phyloP scores from a whole-genome alignment of 2,329 filamentous ascomycete species.

The Stachybotrys chlorohalonatus region DNA sequence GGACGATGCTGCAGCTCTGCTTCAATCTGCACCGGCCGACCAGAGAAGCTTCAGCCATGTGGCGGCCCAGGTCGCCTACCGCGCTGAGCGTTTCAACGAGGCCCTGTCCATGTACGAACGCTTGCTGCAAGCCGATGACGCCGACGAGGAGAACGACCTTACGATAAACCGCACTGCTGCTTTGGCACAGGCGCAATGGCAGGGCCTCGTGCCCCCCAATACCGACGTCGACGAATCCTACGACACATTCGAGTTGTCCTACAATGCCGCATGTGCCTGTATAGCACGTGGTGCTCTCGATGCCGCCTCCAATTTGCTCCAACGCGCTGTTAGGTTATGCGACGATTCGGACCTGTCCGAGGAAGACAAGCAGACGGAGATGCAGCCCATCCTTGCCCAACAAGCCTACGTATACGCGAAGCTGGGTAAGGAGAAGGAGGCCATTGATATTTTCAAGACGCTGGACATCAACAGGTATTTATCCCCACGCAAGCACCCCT shows the following conservation, averaged over 20 bases:
- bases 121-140: slow-evolving; percentile 37
- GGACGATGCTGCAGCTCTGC: slow-evolving; percentile 47
- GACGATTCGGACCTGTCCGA: slow-evolving; percentile 62
- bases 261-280: slow-evolving; percentile 67
- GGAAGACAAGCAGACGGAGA: slow-evolving; percentile 65
- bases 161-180: slow-evolving; percentile 67
- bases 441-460: slow-evolving; percentile 51
- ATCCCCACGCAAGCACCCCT: not conserved
- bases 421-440: slow-evolving; percentile 57
- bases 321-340: slow-evolving; percentile 62
- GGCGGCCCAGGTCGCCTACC: slow-evolving; percentile 61
- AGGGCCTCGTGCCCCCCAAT: slow-evolving; percentile 32
- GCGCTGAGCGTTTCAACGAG: slow-evolving; percentile 62
- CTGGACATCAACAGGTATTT: slow-evolving; percentile 54
- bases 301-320: slow-evolving; percentile 57
- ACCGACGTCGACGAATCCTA: slow-evolving; percentile 47
- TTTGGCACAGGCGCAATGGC: slow-evolving; percentile 65
- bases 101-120: slow-evolving; percentile 55
- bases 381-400: slow-evolving; percentile 68
- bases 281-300: slow-evolving; percentile 60
- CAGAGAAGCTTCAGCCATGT: slow-evolving; percentile 39
- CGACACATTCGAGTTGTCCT: slow-evolving; percentile 73
- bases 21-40: slow-evolving; percentile 21
- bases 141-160: slow-evolving; percentile 64
- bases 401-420: slow-evolving; percentile 63